Evolutionary conservation across 208 protist genomes (phyloP).

Genomic region (Crithidia expoeki): DNA sequence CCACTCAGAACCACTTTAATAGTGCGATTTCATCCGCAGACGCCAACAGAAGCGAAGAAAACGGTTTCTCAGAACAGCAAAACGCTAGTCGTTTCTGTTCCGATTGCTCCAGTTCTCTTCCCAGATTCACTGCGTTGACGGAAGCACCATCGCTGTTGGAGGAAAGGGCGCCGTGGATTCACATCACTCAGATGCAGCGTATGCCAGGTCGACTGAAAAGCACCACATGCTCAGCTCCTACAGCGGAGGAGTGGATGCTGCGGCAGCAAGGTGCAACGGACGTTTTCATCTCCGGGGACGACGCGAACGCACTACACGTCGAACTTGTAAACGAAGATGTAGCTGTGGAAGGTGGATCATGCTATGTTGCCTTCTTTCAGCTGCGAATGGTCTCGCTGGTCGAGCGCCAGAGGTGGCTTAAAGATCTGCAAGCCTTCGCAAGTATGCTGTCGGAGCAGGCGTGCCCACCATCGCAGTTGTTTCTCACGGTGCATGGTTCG

Average conservation of each 20-base stretch:
- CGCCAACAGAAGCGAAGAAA: neutral
- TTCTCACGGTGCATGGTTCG: constrained; percentile 20
- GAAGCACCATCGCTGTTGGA: neutral
- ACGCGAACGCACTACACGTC: neutral
- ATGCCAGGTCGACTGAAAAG: constrained; percentile 2
- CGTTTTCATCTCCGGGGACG: constrained; percentile 10
- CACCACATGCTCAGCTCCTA: neutral
- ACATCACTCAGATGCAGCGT: constrained; percentile 27
- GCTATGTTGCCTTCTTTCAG: constrained; percentile 31
- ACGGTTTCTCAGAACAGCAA: neutral
- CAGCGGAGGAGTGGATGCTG: constrained; percentile 30
- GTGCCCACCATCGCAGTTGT: neutral
- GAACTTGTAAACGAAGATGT: neutral
- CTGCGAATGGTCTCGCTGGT: constrained; percentile 19
- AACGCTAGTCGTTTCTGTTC: constrained; percentile 2
- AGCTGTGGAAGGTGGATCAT: constrained; percentile 9
- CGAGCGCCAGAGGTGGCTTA: neutral
- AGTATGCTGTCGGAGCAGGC: too few species aligned
- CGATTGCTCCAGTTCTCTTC: constrained; percentile 12
- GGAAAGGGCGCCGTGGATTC: constrained; percentile 26
- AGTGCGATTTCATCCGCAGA: neutral
- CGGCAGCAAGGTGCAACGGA: constrained; percentile 9
- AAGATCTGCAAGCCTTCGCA: neutral
- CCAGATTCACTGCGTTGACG: neutral
- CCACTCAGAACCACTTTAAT: neutral